Evolutionary conservation across 2,329 filamentous ascomycete species (phyloP).

Genomic region (Fusarium sp.): DNA sequence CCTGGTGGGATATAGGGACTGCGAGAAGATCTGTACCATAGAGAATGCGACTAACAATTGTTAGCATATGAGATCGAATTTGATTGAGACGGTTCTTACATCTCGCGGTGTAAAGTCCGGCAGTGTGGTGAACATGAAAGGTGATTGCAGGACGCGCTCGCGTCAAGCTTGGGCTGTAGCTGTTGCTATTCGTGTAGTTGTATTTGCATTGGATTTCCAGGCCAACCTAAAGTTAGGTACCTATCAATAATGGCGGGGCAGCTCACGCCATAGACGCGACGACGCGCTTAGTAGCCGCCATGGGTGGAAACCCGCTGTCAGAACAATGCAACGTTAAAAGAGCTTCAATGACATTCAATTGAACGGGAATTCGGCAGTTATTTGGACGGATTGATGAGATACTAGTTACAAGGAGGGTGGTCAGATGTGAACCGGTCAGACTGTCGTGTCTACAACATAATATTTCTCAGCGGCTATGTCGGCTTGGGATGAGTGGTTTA

Average conservation of each 20-base stretch:
- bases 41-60: slow-evolving; percentile 70
- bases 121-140: slow-evolving; percentile 69
- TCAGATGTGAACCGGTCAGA: not conserved
- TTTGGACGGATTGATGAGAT: slow-evolving; percentile 1
- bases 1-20: slow-evolving; percentile 55
- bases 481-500: slow-evolving; percentile 33
- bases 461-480: slow-evolving; percentile 34
- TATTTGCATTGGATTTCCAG: slow-evolving; percentile 26
- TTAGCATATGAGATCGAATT: slow-evolving; percentile 13
- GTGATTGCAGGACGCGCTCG: slow-evolving; percentile 26
- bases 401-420: slow-evolving; percentile 5
- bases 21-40: slow-evolving; percentile 78
- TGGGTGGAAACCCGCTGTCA: slow-evolving; percentile 6
- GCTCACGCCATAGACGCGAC: slow-evolving; percentile 32
- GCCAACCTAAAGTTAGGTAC: slow-evolving; percentile 15
- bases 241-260: slow-evolving; percentile 32
- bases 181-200: slow-evolving; percentile 31
- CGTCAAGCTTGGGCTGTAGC: slow-evolving; percentile 26
- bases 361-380: not conserved
- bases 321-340: slow-evolving; percentile 25
- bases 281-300: slow-evolving; percentile 42
- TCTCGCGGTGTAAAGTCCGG: slow-evolving; percentile 77
- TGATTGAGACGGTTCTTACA: slow-evolving; percentile 57
- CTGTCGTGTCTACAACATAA: not conserved
- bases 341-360: not conserved